Conservation (phyloP, 768 basidiomycete species). For the Mycena chlorophos region DNA sequence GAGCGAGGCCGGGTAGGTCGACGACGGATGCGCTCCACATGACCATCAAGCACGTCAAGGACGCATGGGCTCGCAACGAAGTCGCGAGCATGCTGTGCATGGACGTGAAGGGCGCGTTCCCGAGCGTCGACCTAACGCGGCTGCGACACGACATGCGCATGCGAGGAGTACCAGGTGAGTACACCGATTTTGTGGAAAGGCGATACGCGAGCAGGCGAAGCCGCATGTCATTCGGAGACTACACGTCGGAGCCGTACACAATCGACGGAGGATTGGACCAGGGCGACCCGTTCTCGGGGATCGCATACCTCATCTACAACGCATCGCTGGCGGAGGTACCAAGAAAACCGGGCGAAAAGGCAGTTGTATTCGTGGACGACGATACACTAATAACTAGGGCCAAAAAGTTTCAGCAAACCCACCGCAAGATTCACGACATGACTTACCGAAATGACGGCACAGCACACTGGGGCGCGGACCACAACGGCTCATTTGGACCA, state of each 20-base stretch:
- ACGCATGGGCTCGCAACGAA: not conserved
- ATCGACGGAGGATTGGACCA: slow-evolving; percentile 23
- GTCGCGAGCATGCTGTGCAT: not conserved
- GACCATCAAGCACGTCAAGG: slow-evolving; percentile 9
- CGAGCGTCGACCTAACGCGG: slow-evolving; percentile 24
- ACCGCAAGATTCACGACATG: slow-evolving; percentile 15
- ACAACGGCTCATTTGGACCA: slow-evolving; percentile 25
- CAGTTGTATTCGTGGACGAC: slow-evolving; percentile 21
- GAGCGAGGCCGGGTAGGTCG: slow-evolving; percentile 30
- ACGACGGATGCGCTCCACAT: slow-evolving; percentile 31
- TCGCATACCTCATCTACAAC: slow-evolving; percentile 28
- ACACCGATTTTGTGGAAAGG: slow-evolving; percentile 17
- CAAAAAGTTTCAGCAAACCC: slow-evolving; percentile 13
- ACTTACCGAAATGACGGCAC: slow-evolving; percentile 22
- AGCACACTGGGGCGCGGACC: slow-evolving; percentile 28
- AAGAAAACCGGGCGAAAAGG: not conserved
- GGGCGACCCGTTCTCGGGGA: slow-evolving; percentile 23
- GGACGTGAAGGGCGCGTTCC: slow-evolving; percentile 1
- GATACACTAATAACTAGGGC: slow-evolving; percentile 9
- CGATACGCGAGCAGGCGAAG: slow-evolving; percentile 7
- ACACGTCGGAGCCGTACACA: slow-evolving; percentile 8
- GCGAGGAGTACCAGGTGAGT: slow-evolving; percentile 26
- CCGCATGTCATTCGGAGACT: slow-evolving; percentile 23
- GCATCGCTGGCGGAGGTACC: slow-evolving; percentile 7
- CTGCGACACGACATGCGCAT: slow-evolving; percentile 35